phyloP scores from a whole-genome alignment of 2,329 filamentous ascomycete genomes.

The Sclerotinia glacialis region DNA sequence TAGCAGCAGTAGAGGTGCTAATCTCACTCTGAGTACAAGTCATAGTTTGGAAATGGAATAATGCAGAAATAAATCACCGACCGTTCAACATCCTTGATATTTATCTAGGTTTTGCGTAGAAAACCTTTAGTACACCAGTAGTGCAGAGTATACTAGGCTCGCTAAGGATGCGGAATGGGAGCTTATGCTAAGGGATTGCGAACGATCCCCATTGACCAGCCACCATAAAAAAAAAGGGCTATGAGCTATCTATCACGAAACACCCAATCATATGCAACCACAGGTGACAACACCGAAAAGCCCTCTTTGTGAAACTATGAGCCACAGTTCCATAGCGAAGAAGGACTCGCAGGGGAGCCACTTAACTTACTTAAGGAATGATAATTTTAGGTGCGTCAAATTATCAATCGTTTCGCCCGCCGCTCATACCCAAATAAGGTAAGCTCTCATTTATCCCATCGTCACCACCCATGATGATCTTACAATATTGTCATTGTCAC shows the following conservation, averaged over 20 bases:
- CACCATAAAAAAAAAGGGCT: not conserved
- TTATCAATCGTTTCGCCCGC: constrained; percentile 12
- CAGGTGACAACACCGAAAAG: not conserved
- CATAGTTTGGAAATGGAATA: constrained; percentile 7
- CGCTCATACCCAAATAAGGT: not conserved
- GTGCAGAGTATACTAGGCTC: not conserved
- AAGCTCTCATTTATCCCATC: constrained; percentile 11
- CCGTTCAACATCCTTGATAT: constrained; percentile 8
- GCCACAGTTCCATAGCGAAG: constrained; percentile 11
- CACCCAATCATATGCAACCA: constrained; percentile 18
- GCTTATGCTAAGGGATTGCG: constrained; percentile 8
- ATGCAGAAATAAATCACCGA: constrained; percentile 20
- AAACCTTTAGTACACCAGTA: not conserved
- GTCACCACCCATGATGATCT: constrained; percentile 18
- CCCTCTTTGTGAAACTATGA: constrained; percentile 20
- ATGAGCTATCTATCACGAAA: constrained; percentile 1
- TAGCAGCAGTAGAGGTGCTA: not conserved
- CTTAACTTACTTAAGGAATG: not conserved
- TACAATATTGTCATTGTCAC: not conserved
- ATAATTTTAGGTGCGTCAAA: constrained; percentile 17
- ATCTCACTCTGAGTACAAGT: not conserved
- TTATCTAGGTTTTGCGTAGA: too few species aligned
- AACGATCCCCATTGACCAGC: constrained; percentile 13
- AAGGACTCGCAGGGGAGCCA: constrained; percentile 1
- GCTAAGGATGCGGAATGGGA: not conserved